phyloP scores from a whole-genome alignment of 2,329 filamentous ascomycete species.

The Venturia oleaginea region DNA sequence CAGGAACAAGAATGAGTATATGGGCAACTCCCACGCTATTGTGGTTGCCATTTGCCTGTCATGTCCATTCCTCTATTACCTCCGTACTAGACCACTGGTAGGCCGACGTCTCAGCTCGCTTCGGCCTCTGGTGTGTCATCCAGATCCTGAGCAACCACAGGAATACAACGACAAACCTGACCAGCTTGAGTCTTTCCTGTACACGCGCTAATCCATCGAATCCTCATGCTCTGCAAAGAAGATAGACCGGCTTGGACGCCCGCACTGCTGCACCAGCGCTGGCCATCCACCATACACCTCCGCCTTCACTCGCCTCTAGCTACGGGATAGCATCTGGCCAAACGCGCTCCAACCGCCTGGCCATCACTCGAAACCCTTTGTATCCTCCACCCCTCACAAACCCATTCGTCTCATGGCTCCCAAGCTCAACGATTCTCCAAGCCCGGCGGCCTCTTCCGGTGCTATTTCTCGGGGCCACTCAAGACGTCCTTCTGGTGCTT shows the following conservation, averaged over 20 bases:
- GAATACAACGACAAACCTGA: neutral
- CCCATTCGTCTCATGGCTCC: constrained; percentile 4
- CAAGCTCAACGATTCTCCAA: neutral
- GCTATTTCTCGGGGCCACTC: constrained; percentile 3
- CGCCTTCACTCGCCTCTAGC: constrained; percentile 1
- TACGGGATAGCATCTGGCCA: neutral
- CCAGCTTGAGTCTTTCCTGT: neutral
- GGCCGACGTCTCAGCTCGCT: neutral
- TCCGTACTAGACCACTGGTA: neutral
- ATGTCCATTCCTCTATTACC: too few relatives aligned
- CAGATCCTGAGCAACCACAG: neutral
- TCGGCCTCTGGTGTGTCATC: neutral
- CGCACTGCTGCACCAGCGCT: neutral
- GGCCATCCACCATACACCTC: neutral
- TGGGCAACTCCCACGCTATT: too few relatives aligned
- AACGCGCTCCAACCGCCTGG: neutral
- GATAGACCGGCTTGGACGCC: constrained; percentile 3
- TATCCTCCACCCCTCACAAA: neutral
- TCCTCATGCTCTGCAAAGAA: neutral
- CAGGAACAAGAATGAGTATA: too few relatives aligned
- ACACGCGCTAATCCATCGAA: neutral
- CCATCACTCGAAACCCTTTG: neutral
- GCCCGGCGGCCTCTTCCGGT: constrained; percentile 10
- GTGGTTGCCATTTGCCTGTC: neutral
- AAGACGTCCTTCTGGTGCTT: constrained; percentile 11